These are phyloP conservation scores for Globisporangium parvum DNA, from an alignment of 352 stramenopile species.

Conservation along the genomic window DNA sequence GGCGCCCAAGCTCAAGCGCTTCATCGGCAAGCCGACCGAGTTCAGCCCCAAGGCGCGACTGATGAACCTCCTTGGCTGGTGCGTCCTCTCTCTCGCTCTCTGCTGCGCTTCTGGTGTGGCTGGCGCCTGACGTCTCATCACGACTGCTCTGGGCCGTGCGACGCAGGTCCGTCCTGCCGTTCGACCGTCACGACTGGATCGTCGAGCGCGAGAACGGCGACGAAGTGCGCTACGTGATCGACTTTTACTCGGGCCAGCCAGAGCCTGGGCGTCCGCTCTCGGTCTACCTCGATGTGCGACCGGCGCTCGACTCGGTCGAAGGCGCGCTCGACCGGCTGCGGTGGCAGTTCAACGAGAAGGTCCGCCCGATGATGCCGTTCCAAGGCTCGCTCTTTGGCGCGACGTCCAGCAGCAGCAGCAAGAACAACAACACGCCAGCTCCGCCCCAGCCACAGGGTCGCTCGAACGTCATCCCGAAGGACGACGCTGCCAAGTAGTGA, in stretches of 20 bases:
- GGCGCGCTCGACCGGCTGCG: conserved; percentile 67
- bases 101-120: conserved; percentile 1
- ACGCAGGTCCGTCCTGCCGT: conserved; percentile 87
- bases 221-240: conserved; percentile 97
- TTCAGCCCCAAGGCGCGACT: conserved; percentile 93
- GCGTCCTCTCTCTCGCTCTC: conserved; percentile 25
- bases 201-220: conserved; percentile 84
- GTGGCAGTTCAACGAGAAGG: conserved; percentile 78
- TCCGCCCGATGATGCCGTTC: conserved; percentile 68
- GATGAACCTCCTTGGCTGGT: conserved; percentile 80
- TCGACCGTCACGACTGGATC: conserved; percentile 98
- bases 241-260: conserved; percentile 97
- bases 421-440: background rate
- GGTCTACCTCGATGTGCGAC: conserved; percentile 96
- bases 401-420: conserved; percentile 1
- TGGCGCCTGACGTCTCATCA: background rate
- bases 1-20: conserved; percentile 90
- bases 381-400: conserved; percentile 38
- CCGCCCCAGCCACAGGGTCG: conserved; percentile 11
- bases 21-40: conserved; percentile 94
- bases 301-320: conserved; percentile 90
- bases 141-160: background rate
- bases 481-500: conserved; percentile 7
- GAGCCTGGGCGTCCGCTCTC: conserved; percentile 73
- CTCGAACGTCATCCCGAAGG: conserved; percentile 25